Evolutionary conservation across 805 yeast genomes (phyloP).

Genomic region (Sugiyamaella marilandica): DNA sequence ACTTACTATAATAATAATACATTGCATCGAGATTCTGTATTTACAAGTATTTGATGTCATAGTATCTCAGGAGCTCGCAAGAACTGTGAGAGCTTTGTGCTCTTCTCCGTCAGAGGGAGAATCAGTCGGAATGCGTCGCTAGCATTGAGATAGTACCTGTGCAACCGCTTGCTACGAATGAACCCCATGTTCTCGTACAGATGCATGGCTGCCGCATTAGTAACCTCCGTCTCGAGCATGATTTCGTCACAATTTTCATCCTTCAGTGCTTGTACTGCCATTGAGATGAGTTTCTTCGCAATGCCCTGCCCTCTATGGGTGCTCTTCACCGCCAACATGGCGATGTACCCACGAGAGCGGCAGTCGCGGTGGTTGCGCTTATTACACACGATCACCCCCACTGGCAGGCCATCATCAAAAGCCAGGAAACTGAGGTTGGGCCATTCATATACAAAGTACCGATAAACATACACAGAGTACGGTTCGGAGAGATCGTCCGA

Average conservation of each 20-base stretch:
- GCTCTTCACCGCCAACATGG: constrained; percentile 86
- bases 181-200: constrained; percentile 76
- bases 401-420: constrained; percentile 34
- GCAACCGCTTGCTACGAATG: constrained; percentile 66
- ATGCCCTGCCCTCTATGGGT: constrained; percentile 72
- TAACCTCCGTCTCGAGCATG: constrained; percentile 88
- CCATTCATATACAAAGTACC: constrained; percentile 87
- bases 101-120: constrained; percentile 65
- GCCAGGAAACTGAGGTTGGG: constrained; percentile 69
- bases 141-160: constrained; percentile 82
- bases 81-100: constrained; percentile 35
- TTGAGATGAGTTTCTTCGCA: constrained; percentile 65
- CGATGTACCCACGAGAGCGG: constrained; percentile 84
- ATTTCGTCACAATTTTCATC: constrained; percentile 74
- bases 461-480: constrained; percentile 85
- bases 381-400: constrained; percentile 86
- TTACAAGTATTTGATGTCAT: background rate
- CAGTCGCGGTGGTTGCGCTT: constrained; percentile 70
- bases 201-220: constrained; percentile 62
- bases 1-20: no score
- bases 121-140: constrained; percentile 90
- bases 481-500: constrained; percentile 84
- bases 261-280: constrained; percentile 61
- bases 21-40: no score
- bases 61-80: constrained; percentile 10